Base-by-base conservation (phyloP, 805 yeast species). In the Cyberlindnera nakhonratchasimensis region DNA sequence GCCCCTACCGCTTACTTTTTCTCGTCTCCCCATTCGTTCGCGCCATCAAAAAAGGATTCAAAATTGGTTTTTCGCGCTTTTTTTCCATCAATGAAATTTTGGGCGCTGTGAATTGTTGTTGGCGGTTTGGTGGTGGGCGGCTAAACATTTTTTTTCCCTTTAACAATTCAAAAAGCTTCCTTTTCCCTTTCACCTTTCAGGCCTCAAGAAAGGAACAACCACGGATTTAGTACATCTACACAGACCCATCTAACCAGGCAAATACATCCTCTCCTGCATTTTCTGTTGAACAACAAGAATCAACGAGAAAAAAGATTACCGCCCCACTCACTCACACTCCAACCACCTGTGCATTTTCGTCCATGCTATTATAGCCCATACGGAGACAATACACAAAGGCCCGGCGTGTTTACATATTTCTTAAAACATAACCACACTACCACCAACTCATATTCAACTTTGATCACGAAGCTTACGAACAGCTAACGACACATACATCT, bases 1-100 rank as follows among this genome's bases (percentile, higher is more conserved):
- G 45, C 19, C 43, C 50, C 38, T 21, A 46, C 50, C 50, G 47
- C 50, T 46, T 29, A 46, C 47, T 43, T 46, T 46, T 40, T 32
- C 47, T 37, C 40, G 38, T 29, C 38, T 43, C 42, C 16, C 44
- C 42, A 46, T 46, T 46, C 47, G 50, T 40, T 32, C 40, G 36
- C 31, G 20, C 29, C 14, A n/a, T 18, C 25, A 29, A 28, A 11
- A n/a, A 12, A 8, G 25, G 24, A 17, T 17, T n/a, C n/a, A n/a
- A n/a, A n/a, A n/a, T n/a, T n/a, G n/a, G n/a, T n/a, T n/a, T n/a
- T 34, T 24, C 40, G 40, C 40, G 40, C 24, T 26, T 23, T 23
- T 30, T n/a, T n/a, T n/a, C n/a, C n/a, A n/a, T n/a, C n/a, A n/a
- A n/a, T 16, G 19, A 30, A 37, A 8, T 37, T 37, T 37, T 37